A percentile compares a stretch with the other conserved stretches of the same genome.
These are phyloP conservation scores for Santalum album DNA, from an alignment of 164 flowering plant species.

Conservation along the genomic window DNA sequence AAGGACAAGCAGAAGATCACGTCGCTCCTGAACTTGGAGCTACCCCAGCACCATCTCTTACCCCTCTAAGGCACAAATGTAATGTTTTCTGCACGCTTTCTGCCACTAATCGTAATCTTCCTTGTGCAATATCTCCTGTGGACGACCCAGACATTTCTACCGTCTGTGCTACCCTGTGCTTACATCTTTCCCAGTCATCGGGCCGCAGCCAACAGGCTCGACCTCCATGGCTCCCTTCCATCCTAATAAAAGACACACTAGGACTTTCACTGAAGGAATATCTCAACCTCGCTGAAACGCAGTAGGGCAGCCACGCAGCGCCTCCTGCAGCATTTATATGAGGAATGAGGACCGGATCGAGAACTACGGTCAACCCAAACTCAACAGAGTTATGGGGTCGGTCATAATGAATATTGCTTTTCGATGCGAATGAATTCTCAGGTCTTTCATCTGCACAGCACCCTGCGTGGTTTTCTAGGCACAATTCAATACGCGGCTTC, in stretches of 20 bases:
- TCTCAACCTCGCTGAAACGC: slow-evolving; percentile 85
- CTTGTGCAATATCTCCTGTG: slow-evolving; percentile 54
- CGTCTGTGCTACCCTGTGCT: slow-evolving; percentile 66
- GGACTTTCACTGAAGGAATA: slow-evolving; percentile 76
- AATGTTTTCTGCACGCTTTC: slow-evolving; percentile 70
- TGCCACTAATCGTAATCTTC: slow-evolving; percentile 74
- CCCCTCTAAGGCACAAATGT: slow-evolving; percentile 55
- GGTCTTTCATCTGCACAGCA: slow-evolving; percentile 30
- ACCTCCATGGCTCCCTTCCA: slow-evolving; percentile 99
- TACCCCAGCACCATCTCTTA: slow-evolving; percentile 44
- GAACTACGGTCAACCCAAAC: slow-evolving; percentile 86
- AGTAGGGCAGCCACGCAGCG: slow-evolving; percentile 97
- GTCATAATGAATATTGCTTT: slow-evolving; percentile 88
- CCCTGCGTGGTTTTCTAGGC: slow-evolving; percentile 87
- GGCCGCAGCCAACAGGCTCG: slow-evolving; percentile 71
- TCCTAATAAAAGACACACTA: slow-evolving; percentile 61
- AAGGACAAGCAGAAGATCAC: slow-evolving; percentile 7
- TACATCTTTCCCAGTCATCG: slow-evolving; percentile 92
- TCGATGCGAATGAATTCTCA: slow-evolving; percentile 44
- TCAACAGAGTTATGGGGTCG: slow-evolving; percentile 75
- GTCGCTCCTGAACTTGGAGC: slow-evolving; percentile 33
- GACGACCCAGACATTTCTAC: slow-evolving; percentile 54
- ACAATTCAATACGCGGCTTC: slow-evolving; percentile 77
- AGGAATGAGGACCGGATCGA: slow-evolving; percentile 86
- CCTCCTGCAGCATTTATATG: slow-evolving; percentile 93